phyloP scores from a whole-genome alignment of 225 moss, liverwort and hornwort species.

The Pseudisothecium myosuroides region DNA sequence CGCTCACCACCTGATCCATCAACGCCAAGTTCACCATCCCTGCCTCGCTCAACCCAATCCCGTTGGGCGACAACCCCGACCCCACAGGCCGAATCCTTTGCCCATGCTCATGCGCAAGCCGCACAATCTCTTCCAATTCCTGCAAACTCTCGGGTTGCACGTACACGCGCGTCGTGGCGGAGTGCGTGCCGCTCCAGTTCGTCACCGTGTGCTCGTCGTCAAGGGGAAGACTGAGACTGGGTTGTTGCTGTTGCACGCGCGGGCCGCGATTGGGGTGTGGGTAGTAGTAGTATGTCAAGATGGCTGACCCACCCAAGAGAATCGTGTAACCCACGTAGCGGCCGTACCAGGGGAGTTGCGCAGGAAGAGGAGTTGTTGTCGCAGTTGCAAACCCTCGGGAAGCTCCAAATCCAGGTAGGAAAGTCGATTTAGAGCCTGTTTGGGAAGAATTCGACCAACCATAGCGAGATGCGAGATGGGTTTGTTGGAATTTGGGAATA shows the following conservation, averaged over 20 bases:
- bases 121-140: conserved; percentile 60
- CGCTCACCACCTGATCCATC: conserved; percentile 80
- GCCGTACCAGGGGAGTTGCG: conserved; percentile 25
- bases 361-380: background rate
- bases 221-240: background rate
- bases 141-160: conserved; percentile 71
- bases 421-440: background rate
- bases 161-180: conserved; percentile 63
- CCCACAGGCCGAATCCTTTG: conserved; percentile 84
- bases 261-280: conserved; percentile 20
- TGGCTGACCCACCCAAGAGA: conserved; percentile 32
- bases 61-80: conserved; percentile 90
- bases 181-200: conserved; percentile 97
- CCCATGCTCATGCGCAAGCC: conserved; percentile 46
- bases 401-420: background rate
- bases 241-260: background rate
- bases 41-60: conserved; percentile 61
- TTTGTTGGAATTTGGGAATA: background rate
- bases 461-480: background rate
- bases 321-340: conserved; percentile 39
- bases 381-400: conserved; percentile 14
- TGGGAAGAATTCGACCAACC: background rate
- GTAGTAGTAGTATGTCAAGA: conserved; percentile 44
- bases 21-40: conserved; percentile 92
- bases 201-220: conserved; percentile 56